Conservation (phyloP, 495 filamentous ascomycete genomes). For the Penicillium coprophilum region DNA sequence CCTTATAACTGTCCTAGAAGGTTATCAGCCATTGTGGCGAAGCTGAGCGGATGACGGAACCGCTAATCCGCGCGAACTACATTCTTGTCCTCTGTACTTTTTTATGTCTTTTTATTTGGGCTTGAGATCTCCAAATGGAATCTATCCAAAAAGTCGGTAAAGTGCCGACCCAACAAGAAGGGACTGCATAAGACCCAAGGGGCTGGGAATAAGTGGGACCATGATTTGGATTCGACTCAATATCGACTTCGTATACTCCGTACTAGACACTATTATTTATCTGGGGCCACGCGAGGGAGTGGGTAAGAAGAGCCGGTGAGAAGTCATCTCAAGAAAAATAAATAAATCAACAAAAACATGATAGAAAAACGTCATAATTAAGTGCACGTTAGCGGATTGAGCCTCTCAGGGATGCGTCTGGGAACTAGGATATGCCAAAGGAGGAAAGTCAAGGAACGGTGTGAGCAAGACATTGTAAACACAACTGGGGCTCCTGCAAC, state of each 20-base stretch:
- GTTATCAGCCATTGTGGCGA: constrained; percentile 7
- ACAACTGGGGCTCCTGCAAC: constrained; percentile 5
- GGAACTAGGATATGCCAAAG: constrained; percentile 7
- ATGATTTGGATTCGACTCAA: constrained; percentile 16
- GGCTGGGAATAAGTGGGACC: constrained; percentile 28
- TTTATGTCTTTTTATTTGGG: not conserved
- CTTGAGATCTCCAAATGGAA: constrained; percentile 5
- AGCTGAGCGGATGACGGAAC: not conserved
- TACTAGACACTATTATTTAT: constrained; percentile 2
- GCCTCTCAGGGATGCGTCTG: constrained; percentile 10
- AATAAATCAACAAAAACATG: not conserved
- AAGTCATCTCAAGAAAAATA: not conserved
- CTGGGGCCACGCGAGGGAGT: constrained; percentile 23
- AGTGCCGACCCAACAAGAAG: constrained; percentile 29
- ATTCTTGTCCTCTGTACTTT: not conserved
- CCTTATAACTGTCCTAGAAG: not conserved
- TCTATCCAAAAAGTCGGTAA: constrained; percentile 33
- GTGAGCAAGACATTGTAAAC: constrained; percentile 10
- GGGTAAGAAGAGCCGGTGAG: constrained; percentile 33
- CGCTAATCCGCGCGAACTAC: not conserved
- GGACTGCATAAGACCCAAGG: constrained; percentile 28
- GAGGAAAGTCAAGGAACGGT: constrained; percentile 14
- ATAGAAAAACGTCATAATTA: constrained; percentile 5
- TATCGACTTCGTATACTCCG: no score
- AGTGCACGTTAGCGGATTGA: constrained; percentile 4